Evolutionary conservation across 148 eudicot genomes (phyloP).

Genomic region (Drosera capensis): DNA sequence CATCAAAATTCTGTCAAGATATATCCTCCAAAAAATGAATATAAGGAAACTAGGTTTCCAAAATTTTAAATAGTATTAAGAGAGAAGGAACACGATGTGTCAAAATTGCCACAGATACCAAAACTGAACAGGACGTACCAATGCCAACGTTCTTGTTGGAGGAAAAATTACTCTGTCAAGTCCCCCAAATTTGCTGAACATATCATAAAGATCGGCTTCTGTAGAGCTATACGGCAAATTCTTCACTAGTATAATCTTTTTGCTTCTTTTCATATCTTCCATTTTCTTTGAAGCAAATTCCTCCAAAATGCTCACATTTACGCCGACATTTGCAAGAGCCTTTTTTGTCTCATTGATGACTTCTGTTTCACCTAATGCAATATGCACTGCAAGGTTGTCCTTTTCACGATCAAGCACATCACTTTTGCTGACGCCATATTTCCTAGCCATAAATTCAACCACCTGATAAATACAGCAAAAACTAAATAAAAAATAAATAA

Average conservation of each 20-base stretch:
- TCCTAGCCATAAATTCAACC: slow-evolving; percentile 79
- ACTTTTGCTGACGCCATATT: slow-evolving; percentile 69
- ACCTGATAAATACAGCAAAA: slow-evolving; percentile 25
- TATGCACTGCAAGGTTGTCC: slow-evolving; percentile 76
- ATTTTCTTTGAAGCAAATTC: slow-evolving; percentile 47
- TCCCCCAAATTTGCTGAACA: slow-evolving; percentile 83
- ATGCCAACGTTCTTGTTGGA: slow-evolving; percentile 70
- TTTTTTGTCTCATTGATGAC: slow-evolving; percentile 86
- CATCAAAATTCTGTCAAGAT: too few relatives aligned
- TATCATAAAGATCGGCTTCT: slow-evolving; percentile 60
- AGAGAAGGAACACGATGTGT: too few relatives aligned
- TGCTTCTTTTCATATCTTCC: slow-evolving; percentile 57
- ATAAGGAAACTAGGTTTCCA: too few relatives aligned
- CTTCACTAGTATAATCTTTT: slow-evolving; percentile 72
- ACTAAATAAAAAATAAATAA: too few relatives aligned
- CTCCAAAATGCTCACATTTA: slow-evolving; percentile 64
- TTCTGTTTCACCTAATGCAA: slow-evolving; percentile 90
- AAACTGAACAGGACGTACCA: too few relatives aligned
- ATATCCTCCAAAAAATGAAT: too few relatives aligned
- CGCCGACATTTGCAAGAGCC: slow-evolving; percentile 75
- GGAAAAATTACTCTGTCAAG: slow-evolving; percentile 89
- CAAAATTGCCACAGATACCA: too few relatives aligned
- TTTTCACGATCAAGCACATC: slow-evolving; percentile 77
- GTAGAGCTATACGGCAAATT: slow-evolving; percentile 77
- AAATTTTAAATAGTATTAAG: too few relatives aligned